Evolutionary conservation across 148 eudicot genomes (phyloP), one percentile per base, ranked within the genome.

Genomic region (Rhododendron simsii): DNA sequence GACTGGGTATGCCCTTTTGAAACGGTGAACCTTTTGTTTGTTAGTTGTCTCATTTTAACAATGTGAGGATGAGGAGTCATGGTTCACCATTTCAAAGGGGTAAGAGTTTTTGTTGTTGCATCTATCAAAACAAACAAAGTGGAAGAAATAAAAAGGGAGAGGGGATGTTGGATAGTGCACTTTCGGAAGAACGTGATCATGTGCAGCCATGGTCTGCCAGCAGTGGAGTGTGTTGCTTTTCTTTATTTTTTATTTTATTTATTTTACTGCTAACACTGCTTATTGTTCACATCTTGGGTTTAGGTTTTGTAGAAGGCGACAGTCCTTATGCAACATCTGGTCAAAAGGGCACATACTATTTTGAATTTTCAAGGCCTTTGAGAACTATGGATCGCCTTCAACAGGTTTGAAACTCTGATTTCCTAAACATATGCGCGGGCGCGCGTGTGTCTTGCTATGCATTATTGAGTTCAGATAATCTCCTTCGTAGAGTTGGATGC

Each of bases 311-410:
- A 41, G 92, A 92, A 84, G 96, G 85, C 63, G 96, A 96, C 83
- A 93, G 94, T 92, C 98, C 98, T 71, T 96, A 92, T 88, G 84
- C 86, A 82, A 91, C 94, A 71, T 78, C 92, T 73, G 98, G 94
- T 81, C 65, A 90, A 85, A 93, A 92, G 88, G 98, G 98, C 82
- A 94, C 94, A 18, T 96, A 92, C 84, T 96, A 91, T 90, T 96
- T 96, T 87, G 98, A 96, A 88, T 94, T 96, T 83, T 91, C 96
- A 76, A 91, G 98, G 87, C 94, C 98, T 86, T 85, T 96, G 90
- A 91, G 98, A 88, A 94, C 98, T 59, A 94, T 92, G 94, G 98
- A 96, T 89, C 95, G 87, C 78, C 94, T 96, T 91, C 98, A 96
- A 85, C 98, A 96, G 98, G 98, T 96, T 73, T 48, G 41, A 13